Evolutionary conservation across 2,329 filamentous ascomycete genomes (phyloP).

Genomic region (Emericellopsis atlantica): DNA sequence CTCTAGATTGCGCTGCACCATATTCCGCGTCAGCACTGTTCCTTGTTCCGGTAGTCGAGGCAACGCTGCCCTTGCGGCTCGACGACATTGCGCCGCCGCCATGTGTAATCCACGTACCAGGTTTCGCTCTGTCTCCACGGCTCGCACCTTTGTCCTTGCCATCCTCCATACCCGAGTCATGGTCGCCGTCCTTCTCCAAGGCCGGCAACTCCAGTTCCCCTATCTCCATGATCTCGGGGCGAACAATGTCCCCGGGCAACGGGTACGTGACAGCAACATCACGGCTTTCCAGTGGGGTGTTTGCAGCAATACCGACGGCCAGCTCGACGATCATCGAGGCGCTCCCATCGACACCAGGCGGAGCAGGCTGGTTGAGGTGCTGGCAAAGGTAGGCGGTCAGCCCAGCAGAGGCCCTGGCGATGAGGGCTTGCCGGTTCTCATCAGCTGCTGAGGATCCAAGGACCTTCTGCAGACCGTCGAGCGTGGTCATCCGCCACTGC

Average conservation of each 20-base stretch:
- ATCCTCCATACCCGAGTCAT: conserved; percentile 25
- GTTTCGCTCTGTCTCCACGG: conserved; percentile 29
- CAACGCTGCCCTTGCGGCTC: conserved; percentile 11
- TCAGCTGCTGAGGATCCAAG: conserved; percentile 53
- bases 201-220: conserved; percentile 61
- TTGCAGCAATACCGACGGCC: conserved; percentile 71
- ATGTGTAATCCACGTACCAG: conserved; percentile 25
- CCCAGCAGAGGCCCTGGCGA: conserved; percentile 54
- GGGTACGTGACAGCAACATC: conserved; percentile 85
- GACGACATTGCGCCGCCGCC: conserved; percentile 3
- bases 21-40: conserved; percentile 26
- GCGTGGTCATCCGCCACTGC: conserved; percentile 84
- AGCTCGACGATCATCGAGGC: conserved; percentile 89
- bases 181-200: conserved; percentile 33
- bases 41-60: conserved; percentile 11
- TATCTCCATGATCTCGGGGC: conserved; percentile 70
- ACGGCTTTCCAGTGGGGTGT: conserved; percentile 80
- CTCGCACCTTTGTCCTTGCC: conserved; percentile 29
- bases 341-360: conserved; percentile 72
- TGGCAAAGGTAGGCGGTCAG: conserved; percentile 59
- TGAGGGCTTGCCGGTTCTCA: conserved; percentile 56
- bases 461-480: conserved; percentile 72
- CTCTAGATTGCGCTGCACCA: conserved; percentile 26
- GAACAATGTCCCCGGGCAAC: conserved; percentile 58
- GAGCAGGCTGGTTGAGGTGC: conserved; percentile 64